Conservation (phyloP, 805 yeast species). For the Ogataea nitratoaversa region DNA sequence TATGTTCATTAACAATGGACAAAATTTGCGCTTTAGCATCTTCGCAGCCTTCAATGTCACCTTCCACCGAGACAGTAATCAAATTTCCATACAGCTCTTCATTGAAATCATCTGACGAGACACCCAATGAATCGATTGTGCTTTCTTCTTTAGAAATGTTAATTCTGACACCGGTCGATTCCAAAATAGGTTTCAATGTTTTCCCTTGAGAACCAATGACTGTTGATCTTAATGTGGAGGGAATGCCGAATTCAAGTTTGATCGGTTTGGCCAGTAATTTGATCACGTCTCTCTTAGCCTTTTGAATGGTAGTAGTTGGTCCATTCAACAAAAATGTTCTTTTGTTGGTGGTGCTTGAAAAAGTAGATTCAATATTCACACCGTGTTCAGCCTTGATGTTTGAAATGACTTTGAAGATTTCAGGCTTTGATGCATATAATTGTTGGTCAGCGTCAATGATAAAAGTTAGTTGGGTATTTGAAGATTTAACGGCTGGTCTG, state of each 20-base stretch:
- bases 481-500: conserved; percentile 45
- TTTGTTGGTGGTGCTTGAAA: conserved; percentile 67
- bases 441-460: conserved; percentile 69
- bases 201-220: conserved; percentile 88
- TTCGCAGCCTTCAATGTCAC: conserved; percentile 80
- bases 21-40: conserved; percentile 67
- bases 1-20: conserved; percentile 71
- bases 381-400: conserved; percentile 54
- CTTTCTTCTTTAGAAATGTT: conserved; percentile 49
- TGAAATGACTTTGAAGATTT: conserved; percentile 62
- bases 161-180: conserved; percentile 60
- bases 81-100: conserved; percentile 58
- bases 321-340: conserved; percentile 86
- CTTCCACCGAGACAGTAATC: conserved; percentile 65
- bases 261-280: conserved; percentile 77
- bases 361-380: conserved; percentile 77
- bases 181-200: conserved; percentile 73
- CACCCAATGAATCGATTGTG: conserved; percentile 14
- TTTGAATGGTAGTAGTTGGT: conserved; percentile 54
- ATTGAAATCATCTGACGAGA: conserved; percentile 26
- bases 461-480: conserved; percentile 73
- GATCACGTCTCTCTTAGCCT: conserved; percentile 72
- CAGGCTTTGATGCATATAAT: conserved; percentile 56
- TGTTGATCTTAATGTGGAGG: conserved; percentile 69
- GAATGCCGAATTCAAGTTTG: conserved; percentile 55